A percentile compares a stretch with the other conserved stretches of the same genome.
Conservation (phyloP, 768 basidiomycete genomes). For the Lactifluus subvellereus region DNA sequence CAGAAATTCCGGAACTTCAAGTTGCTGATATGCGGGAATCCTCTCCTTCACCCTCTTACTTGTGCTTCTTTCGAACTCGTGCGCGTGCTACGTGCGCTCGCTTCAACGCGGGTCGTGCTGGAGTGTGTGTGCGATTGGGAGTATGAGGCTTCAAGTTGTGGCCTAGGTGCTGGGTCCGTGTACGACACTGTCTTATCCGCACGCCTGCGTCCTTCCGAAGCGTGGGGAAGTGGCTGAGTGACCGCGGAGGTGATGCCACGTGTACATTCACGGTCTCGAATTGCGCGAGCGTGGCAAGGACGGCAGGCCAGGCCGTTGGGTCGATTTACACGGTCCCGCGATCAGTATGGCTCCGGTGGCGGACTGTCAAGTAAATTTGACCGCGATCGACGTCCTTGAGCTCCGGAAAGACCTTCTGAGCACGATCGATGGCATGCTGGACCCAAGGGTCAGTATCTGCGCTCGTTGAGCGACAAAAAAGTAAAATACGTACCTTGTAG, state of each 20-base stretch:
- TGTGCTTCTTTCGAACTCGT: no score
- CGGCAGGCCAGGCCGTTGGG: constrained; percentile 26
- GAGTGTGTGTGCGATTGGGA: no score
- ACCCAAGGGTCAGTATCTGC: background rate
- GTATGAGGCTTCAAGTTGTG: no score
- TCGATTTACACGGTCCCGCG: constrained; percentile 25
- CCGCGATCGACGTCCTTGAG: constrained; percentile 22
- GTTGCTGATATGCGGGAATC: no score
- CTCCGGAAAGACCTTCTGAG: constrained; percentile 23
- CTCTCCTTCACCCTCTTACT: no score
- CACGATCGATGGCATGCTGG: constrained; percentile 27
- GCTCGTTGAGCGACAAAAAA: background rate
- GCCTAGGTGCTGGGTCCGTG: no score
- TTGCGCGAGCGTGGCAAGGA: constrained; percentile 22
- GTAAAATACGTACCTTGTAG: constrained; percentile 23
- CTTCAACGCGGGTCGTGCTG: no score
- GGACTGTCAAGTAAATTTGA: constrained; percentile 25
- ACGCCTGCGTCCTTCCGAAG: background rate
- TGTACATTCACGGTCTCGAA: constrained; percentile 30
- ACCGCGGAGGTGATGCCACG: constrained; percentile 1
- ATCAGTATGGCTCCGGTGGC: constrained; percentile 4
- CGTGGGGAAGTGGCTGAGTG: constrained; percentile 12
- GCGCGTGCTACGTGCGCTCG: no score
- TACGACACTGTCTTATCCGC: no score
- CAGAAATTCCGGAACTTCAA: no score